phyloP scores from a whole-genome alignment of 192 early-diverging fungal species.

The Entrophospora sp. region DNA sequence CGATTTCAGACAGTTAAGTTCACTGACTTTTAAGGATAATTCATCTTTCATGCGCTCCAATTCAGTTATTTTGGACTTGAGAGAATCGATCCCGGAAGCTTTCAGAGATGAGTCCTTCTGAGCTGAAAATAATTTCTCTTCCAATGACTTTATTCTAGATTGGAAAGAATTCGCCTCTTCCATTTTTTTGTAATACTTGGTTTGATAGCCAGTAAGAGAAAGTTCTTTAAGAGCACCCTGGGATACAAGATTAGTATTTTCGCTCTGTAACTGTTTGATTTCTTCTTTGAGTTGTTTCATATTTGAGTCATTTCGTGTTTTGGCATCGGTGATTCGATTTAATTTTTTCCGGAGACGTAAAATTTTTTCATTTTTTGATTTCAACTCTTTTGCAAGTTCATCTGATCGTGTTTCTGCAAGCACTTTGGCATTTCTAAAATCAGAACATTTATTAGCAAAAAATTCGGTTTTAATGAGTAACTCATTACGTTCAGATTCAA shows the following conservation, averaged over 20 bases:
- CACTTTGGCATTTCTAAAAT: no score
- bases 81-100: background rate
- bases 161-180: conserved; percentile 5
- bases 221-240: no score
- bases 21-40: background rate
- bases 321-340: no score
- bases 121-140: conserved; percentile 6
- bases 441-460: no score
- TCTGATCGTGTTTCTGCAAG: no score
- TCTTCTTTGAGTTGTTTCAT: background rate
- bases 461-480: no score
- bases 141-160: conserved; percentile 3
- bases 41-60: no score
- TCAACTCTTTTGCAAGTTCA: no score
- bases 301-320: background rate
- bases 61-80: background rate
- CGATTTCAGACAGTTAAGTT: background rate
- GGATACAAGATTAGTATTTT: background rate
- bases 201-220: conserved; percentile 1
- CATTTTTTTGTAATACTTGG: background rate
- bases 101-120: conserved; percentile 10
- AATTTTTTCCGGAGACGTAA: no score
- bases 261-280: background rate
- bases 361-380: no score
- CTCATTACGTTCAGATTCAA: no score